Evolutionary conservation across 2,329 filamentous ascomycete species (phyloP), one percentile per base, ranked within the genome.

Genomic region (Bipolaris cookei): DNA sequence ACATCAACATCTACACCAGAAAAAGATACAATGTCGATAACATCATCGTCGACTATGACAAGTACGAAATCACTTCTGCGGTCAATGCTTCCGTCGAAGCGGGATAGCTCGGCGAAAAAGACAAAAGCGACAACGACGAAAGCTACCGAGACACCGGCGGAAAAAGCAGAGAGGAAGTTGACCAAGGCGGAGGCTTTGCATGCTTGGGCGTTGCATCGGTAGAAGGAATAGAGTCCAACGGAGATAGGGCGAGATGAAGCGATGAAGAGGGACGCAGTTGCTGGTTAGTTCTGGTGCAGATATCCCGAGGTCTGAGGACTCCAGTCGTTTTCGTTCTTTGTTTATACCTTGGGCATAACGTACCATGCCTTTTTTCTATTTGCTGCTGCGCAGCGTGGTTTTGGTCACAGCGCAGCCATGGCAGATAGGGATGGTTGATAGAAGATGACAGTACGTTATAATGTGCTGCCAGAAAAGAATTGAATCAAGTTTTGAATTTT

Each of bases 61-160:
- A 69, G 69, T 6, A 66, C 63, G 6, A 68, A 67, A 8, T 52
- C 63, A 2, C 56, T 72, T 5, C 57, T 74, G 16, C 61, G 65
- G 35, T 66, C 62, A 1, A 54, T 70, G 14, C 59, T 67, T 7
- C 59, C 59, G n/a, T 64, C 59, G 7, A 65, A 52, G n/a, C 42
- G 42, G 30, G 3, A 16, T 6, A 18, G 16, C 5, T 6, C 25
- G 18, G 8, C n/a, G 42, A 8, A 4, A 37, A 49, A 39, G 44
- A 34, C 47, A 3, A 58, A 57, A 10, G 45, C 45, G 2, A n/a
- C 45, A 14, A 42, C 25, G 14, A 20, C 57, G n/a, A 56, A 35
- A 30, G 43, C 4, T 11, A 32, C 21, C 2, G 53, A 57, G 39
- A 54, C 47, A 14, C 58, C 64, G 13, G 51, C 43, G 8, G 51